Evolutionary conservation across 148 eudicot species (phyloP), one percentile per base, ranked within the genome.

Genomic region (Amaranthus hypochondriacus): DNA sequence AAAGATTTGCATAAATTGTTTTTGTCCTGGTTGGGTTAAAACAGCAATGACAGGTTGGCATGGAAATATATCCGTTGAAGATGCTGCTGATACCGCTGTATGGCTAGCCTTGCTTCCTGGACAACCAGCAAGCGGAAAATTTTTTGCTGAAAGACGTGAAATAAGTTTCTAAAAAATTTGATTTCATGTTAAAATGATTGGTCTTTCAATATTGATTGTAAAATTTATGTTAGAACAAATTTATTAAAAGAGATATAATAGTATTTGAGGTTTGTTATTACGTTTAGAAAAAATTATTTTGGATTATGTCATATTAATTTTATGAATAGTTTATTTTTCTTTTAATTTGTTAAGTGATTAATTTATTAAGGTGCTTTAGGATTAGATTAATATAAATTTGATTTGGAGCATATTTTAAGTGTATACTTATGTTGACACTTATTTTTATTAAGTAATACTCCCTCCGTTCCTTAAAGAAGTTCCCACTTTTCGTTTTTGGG

Each of bases 41-140:
- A 95, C 99, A 4, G 92, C 94, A 52, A 86, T 95, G 92, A 95
- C 98, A 28, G 93, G 89, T 72, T 95, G 98, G 98, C 88, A 81
- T 4, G 98, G 97, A 50, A 86, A 88, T 73, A 81, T 82, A 49
- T 82, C 89, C 3, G 93, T 89, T 8, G 97, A 92, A 78, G 96
- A 92, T 68, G 98, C 88, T 3, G 98, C 98, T 75, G 98, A 95
- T 51, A 95, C 98, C 6, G 97, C 90, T 1, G 97, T 95, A 18
- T 95, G 98, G 98, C 97, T 95, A 70, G 90, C 97, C 21, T 66
- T 95, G 76, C 90, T 92, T 68, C 89, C 92, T 2, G 89, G 84
- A 28, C 83, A 80, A 71, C 75, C 82, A 28, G 83, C 84, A 0
- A 89, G 77, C 43, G 98, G 98, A 43, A 95, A 90, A 62, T 90